Evolutionary conservation across 129 eudicot genomes (phyloP).

Genomic region (Escallonia herrerae): DNA sequence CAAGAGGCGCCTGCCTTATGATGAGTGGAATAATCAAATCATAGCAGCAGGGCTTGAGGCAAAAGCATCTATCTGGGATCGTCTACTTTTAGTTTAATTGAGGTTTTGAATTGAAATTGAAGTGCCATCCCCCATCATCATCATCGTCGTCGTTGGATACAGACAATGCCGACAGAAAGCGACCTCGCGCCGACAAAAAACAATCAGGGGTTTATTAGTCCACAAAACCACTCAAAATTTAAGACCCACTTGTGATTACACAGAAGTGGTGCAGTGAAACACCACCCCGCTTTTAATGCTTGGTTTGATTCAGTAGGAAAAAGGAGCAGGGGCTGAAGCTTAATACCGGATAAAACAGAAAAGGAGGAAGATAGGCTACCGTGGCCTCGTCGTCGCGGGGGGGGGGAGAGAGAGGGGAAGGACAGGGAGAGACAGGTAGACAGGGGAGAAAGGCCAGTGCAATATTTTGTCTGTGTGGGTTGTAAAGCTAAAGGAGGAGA

Average conservation of each 20-base stretch:
- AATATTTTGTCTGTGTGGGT: conserved; percentile 24
- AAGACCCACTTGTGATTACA: neutral
- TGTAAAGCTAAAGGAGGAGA: conserved; percentile 24
- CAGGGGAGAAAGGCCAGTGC: too few species aligned
- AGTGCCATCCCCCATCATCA: neutral
- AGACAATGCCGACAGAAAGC: conserved; percentile 50
- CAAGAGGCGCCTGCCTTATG: neutral
- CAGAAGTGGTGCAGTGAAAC: too few species aligned
- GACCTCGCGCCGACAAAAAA: conserved; percentile 45
- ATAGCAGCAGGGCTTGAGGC: neutral
- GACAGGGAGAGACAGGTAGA: neutral
- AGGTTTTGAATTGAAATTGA: neutral
- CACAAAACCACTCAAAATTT: conserved; percentile 11
- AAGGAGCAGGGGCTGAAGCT: neutral
- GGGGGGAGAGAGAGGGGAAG: conserved; percentile 11
- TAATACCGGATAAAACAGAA: neutral
- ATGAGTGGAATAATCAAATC: conserved; percentile 5
- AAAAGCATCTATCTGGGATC: neutral
- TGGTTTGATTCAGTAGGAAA: too few species aligned
- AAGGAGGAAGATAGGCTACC: neutral
- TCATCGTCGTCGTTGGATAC: conserved; percentile 11
- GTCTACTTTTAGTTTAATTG: conserved; percentile 1
- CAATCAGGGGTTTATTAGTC: conserved; percentile 4
- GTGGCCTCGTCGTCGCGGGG: neutral
- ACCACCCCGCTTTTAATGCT: too few species aligned